Evolutionary conservation across 345 rosid genomes (phyloP).

Genomic region (Physaria fendleri): DNA sequence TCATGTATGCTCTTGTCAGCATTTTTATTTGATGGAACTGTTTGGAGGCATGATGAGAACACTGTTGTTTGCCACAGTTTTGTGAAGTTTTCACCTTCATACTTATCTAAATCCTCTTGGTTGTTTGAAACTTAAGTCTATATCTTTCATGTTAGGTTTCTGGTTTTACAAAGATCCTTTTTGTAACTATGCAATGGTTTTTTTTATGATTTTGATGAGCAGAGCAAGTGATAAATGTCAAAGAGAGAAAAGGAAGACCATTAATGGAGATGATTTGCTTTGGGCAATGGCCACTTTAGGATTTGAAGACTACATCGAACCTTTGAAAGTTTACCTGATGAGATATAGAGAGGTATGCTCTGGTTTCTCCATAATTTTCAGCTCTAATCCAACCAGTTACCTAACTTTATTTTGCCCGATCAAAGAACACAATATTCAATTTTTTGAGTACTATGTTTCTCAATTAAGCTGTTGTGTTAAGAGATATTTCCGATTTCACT

Average conservation of each 20-base stretch:
- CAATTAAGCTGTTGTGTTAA: not conserved
- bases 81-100: not conserved
- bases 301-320: slow-evolving; percentile 93
- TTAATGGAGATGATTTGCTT: slow-evolving; percentile 91
- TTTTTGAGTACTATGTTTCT: not conserved
- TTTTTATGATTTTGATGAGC: slow-evolving; percentile 8
- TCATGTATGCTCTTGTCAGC: not conserved
- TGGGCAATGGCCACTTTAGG: slow-evolving; percentile 98
- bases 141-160: not conserved
- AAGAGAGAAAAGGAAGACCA: slow-evolving; percentile 95
- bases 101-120: not conserved
- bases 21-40: not conserved
- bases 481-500: not conserved
- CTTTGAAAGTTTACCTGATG: slow-evolving; percentile 66
- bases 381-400: not conserved
- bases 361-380: not conserved
- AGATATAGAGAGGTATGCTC: slow-evolving; percentile 73
- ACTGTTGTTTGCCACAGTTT: not conserved
- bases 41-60: not conserved
- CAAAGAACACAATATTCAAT: not conserved
- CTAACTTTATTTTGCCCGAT: not conserved
- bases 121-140: not conserved
- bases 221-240: slow-evolving; percentile 99
- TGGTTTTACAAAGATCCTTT: not conserved
- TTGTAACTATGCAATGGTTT: slow-evolving; percentile 12